Base-by-base conservation (phyloP, 805 yeast genomes). In the Clavispora phyllophila region DNA sequence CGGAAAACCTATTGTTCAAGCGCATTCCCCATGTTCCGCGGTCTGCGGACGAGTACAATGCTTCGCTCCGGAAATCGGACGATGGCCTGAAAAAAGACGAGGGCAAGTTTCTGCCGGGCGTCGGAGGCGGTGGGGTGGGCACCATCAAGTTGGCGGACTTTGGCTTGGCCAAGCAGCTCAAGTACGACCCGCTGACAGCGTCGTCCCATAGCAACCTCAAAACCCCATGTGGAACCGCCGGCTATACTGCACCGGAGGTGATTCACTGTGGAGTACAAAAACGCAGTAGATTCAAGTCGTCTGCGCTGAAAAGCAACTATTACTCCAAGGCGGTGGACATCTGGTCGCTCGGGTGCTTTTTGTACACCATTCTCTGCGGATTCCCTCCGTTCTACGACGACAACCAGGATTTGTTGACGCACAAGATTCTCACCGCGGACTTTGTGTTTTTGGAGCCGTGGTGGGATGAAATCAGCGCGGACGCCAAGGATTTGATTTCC, bases 221-320 rank as follows among this genome's bases (percentile, higher is more conserved):
- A 74, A 93, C 99, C 0, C 99, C 99, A 0, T 93, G 99, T 66
- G 99, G 99, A 40, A 93, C 99, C 1, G 96, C 93, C 14, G 98
- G 98, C 3, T 93, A 93, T 58, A 91, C 98, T 2, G 99, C 99
- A 0, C 99, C 99, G 0, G 99, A 93, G 63, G 91, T 93, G 53
- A 98, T 93, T 32, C 82, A 84, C 50, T 52, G 56, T 27, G 56
- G 56, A 1, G 98, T 93, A 62, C 95, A 90, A 67, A 75, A 82
- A 37, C 48, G 48, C 32, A 39, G 51, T 18, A 41, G 49, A 9
- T 52, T 52, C 37, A 46, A 37, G 22, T 44, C 46, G 36, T 38
- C 46, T n/a, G 41, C 47, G 9, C 47, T 49, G 17, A 46, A 39
- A 29, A 47, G 47, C 33, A 50, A 52, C 27, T 50, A 43, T 32